Evolutionary conservation across 257 asterid species (phyloP), one percentile per base, ranked within the genome.

Genomic region (Anisodus tanguticus): DNA sequence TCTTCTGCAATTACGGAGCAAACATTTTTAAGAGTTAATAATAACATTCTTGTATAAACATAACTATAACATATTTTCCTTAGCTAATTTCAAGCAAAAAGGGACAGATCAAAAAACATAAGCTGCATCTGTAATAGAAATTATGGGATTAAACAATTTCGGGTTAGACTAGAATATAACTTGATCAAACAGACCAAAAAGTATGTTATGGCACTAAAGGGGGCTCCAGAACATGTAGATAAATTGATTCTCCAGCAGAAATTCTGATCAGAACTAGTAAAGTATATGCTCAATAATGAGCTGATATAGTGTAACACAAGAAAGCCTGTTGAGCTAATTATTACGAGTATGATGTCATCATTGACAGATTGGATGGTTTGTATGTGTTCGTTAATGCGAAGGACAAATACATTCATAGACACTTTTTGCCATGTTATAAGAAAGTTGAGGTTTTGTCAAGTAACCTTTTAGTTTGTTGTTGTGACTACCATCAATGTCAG

Each of bases 1-100:
- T 91, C 86, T 90, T 90, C 99, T 95, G 98, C 91, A 88, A 84
- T 22, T 49, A 22, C 5, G 9, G 8, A 74, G 8, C 62, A 74
- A 22, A 22, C 43, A 19, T 22, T 49, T 9, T 74, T 49, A 3
- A 15, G 81, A 74, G 22, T 74, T 22, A 6, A 72, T 72, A 22
- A 11, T 13, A 47, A 74, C 26, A 22, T 22, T 22, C 26, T 22
- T 22, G 11, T 3, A 22, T 51, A 22, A 22, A 22, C 26, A 49
- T 49, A 74, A 74, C 63, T 26, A 53, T 15, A 77, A 13, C 22
- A 11, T 3, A 26, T 13, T 74, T 47, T 6, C 60, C 45, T 49
- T 4, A 0, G 80, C 80, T 74, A 22, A 49, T 76, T 45, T 77
- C 49, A 51, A 77, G 49, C 49, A 13, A 77, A 74, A 77, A 26